Conservation (phyloP, 176 grass and related monocot genomes). For the Aechmea fasciata region DNA sequence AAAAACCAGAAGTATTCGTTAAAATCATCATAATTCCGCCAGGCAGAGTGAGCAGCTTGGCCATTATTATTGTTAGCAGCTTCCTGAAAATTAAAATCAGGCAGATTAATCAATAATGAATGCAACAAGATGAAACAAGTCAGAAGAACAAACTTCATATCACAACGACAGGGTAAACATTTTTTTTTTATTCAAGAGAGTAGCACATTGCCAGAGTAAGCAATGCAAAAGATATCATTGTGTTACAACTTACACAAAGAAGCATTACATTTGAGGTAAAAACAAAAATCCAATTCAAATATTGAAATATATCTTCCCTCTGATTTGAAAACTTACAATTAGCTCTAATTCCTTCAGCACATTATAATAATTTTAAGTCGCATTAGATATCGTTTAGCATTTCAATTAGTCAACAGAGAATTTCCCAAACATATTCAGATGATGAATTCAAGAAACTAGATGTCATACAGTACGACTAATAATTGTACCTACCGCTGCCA, state of each 20-base stretch:
- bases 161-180: background rate
- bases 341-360: background rate
- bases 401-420: too few relatives aligned
- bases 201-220: too few relatives aligned
- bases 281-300: too few relatives aligned
- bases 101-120: slow-evolving; percentile 18
- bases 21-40: slow-evolving; percentile 98
- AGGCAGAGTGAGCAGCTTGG: slow-evolving; percentile 73
- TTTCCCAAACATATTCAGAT: too few relatives aligned
- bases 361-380: too few relatives aligned
- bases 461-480: background rate
- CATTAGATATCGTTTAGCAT: too few relatives aligned
- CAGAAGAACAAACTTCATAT: background rate
- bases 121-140: background rate
- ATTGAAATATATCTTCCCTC: too few relatives aligned
- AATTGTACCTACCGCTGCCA: slow-evolving; percentile 46
- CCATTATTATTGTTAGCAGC: slow-evolving; percentile 67
- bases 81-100: slow-evolving; percentile 49
- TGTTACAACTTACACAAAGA: too few relatives aligned
- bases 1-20: slow-evolving; percentile 97
- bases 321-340: background rate
- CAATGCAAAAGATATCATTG: too few relatives aligned
- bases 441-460: background rate
- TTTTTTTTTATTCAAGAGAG: too few relatives aligned
- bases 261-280: too few relatives aligned